Percentiles rank a stretch among this genome's conserved stretches.
These are phyloP conservation scores for Penicillium sp. DNA, from an alignment of 2,329 filamentous ascomycete species.

Conservation along the genomic window DNA sequence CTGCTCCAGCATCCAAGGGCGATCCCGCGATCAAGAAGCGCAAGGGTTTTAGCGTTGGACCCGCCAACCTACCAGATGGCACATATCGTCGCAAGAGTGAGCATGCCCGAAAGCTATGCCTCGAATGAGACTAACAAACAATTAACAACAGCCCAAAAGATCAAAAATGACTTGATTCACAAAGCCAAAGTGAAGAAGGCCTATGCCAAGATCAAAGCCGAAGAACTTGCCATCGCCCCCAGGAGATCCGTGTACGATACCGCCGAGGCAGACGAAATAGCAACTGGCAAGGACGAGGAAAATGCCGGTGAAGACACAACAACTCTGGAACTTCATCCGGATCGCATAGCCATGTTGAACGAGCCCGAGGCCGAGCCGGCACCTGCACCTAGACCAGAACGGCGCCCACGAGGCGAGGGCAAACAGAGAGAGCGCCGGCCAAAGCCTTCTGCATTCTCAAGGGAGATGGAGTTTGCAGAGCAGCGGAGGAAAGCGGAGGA, in stretches of 20 bases:
- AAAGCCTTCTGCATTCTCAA: slow-evolving; percentile 58
- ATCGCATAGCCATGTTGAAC: slow-evolving; percentile 60
- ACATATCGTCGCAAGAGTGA: slow-evolving; percentile 77
- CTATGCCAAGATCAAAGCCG: slow-evolving; percentile 81
- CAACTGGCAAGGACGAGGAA: slow-evolving; percentile 18
- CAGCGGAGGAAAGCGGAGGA: slow-evolving; percentile 59
- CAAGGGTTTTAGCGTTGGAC: slow-evolving; percentile 82
- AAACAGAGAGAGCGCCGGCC: slow-evolving; percentile 37
- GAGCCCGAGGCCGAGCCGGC: slow-evolving; percentile 33
- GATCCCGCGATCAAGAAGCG: slow-evolving; percentile 50
- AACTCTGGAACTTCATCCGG: slow-evolving; percentile 59
- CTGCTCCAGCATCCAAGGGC: slow-evolving; percentile 29
- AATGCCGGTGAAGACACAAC: slow-evolving; percentile 28
- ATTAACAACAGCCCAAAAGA: slow-evolving; percentile 67
- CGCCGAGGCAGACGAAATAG: slow-evolving; percentile 30
- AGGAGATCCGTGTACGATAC: slow-evolving; percentile 37
- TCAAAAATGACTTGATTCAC: slow-evolving; percentile 84
- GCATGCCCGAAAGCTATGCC: neutral
- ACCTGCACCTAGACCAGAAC: slow-evolving; percentile 21
- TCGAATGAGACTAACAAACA: slow-evolving; percentile 1
- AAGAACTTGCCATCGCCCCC: slow-evolving; percentile 45
- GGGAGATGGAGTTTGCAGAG: slow-evolving; percentile 67
- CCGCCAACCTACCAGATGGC: slow-evolving; percentile 87
- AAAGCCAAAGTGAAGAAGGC: slow-evolving; percentile 92
- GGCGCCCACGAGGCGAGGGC: slow-evolving; percentile 24